phyloP scores from a whole-genome alignment of 2,329 filamentous ascomycete genomes.

The Hymenoscyphus infarciens region DNA sequence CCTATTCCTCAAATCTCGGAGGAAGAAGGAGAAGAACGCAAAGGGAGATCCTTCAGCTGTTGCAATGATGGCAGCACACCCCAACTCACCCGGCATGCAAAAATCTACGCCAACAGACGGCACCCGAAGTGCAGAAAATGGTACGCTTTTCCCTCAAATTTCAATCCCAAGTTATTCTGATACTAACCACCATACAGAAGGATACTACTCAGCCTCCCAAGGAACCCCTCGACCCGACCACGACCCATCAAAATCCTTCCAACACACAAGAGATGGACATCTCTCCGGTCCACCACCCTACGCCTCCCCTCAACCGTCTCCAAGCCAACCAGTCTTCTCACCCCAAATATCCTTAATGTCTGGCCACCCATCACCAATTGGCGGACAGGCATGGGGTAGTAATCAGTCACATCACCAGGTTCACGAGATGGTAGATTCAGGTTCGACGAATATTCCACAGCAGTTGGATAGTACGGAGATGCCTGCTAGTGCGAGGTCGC shows the following conservation, averaged over 20 bases:
- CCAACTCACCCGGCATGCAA: background rate
- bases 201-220: slow-evolving; percentile 2
- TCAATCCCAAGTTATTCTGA: background rate
- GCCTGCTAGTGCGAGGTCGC: background rate
- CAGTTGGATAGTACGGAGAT: slow-evolving; percentile 6
- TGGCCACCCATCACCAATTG: background rate
- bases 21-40: background rate
- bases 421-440: background rate
- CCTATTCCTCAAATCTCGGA: background rate
- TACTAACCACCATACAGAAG: background rate
- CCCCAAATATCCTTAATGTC: background rate
- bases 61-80: background rate
- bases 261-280: background rate
- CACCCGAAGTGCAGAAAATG: background rate
- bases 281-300: slow-evolving; percentile 1
- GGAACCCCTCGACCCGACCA: background rate
- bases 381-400: background rate
- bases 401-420: background rate
- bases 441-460: slow-evolving; percentile 2
- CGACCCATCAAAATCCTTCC: background rate
- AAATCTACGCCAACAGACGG: background rate
- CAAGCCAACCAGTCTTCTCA: background rate
- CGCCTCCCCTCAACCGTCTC: background rate
- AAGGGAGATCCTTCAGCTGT: background rate
- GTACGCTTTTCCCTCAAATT: background rate